phyloP scores from a whole-genome alignment of 2,329 filamentous ascomycete species.

The Zymoseptoria tritici region DNA sequence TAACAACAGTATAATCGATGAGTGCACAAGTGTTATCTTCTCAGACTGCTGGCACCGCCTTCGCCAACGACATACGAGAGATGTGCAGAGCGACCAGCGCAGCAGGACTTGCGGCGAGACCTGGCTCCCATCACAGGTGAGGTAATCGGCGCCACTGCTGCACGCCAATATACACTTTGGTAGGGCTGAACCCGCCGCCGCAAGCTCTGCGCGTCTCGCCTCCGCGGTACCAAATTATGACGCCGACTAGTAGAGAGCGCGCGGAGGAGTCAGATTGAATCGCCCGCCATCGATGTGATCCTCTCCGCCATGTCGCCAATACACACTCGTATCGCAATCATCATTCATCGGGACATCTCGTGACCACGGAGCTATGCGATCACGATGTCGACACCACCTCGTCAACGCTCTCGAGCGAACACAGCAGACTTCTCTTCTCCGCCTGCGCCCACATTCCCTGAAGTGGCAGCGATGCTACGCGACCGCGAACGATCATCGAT shows the following conservation, averaged over 20 bases:
- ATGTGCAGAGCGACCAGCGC: neutral
- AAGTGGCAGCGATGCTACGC: conserved; percentile 23
- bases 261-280: neutral
- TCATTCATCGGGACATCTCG: neutral
- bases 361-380: conserved; percentile 23
- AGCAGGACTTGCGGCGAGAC: neutral
- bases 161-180: neutral
- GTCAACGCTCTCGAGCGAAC: conserved; percentile 27
- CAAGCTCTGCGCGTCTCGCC: neutral
- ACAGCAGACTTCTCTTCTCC: conserved; percentile 31
- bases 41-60: neutral
- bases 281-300: neutral
- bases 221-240: neutral
- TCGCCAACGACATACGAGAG: neutral
- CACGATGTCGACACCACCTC: conserved; percentile 26
- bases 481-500: conserved; percentile 6
- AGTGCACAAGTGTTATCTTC: no score
- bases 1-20: no score
- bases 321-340: neutral
- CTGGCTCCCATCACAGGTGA: neutral
- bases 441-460: conserved; percentile 23
- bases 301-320: neutral
- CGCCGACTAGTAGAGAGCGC: neutral
- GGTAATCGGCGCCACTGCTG: neutral
- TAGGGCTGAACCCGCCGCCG: neutral